phyloP scores from a whole-genome alignment of 805 yeast species.

The Saturnispora hagleri region DNA sequence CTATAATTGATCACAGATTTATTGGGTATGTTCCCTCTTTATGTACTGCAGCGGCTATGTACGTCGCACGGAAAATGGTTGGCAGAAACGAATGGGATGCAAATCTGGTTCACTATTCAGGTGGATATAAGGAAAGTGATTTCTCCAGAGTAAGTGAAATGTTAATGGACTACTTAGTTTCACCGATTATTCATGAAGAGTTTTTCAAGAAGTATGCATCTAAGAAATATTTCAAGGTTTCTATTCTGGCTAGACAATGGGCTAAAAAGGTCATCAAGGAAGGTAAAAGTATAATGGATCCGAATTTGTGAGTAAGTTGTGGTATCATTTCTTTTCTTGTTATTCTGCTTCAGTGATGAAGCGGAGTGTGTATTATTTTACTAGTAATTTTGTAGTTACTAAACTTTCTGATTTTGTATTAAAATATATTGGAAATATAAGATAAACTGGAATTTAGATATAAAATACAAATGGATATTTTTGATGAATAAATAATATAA shows the following conservation, averaged over 20 bases:
- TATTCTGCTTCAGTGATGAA: not conserved
- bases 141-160: conserved; percentile 63
- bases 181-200: conserved; percentile 84
- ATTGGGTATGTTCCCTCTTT: conserved; percentile 67
- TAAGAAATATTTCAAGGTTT: conserved; percentile 78
- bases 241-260: conserved; percentile 75
- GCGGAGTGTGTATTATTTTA: not conserved
- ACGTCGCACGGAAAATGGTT: conserved; percentile 63
- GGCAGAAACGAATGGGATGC: conserved; percentile 70
- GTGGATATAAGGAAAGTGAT: conserved; percentile 73
- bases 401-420: not conserved
- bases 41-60: conserved; percentile 85
- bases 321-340: not conserved
- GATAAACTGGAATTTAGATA: not conserved
- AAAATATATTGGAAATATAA: not conserved
- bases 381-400: not conserved
- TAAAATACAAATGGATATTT: not conserved
- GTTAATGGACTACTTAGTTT: conserved; percentile 65
- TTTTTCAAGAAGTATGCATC: conserved; percentile 90
- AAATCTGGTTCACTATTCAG: conserved; percentile 82
- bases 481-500: not conserved
- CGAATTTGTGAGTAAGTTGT: conserved; percentile 17
- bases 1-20: conserved; percentile 67
- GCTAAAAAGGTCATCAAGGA: conserved; percentile 51
- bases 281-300: conserved; percentile 34